These are phyloP conservation scores for Andrographis paniculata DNA, from an alignment of 305 asterid species.

Conservation along the genomic window DNA sequence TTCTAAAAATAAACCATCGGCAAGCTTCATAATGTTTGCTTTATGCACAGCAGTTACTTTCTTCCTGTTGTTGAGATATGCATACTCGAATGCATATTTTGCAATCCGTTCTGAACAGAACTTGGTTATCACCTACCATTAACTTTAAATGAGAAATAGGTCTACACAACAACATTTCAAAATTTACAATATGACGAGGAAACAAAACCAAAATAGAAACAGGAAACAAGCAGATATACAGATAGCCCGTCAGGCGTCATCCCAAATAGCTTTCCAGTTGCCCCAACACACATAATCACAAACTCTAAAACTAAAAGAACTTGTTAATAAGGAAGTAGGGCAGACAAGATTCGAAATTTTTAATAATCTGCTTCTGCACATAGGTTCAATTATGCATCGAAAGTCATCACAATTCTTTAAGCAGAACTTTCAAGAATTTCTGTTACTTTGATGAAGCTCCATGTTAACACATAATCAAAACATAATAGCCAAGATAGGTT, in stretches of 20 bases:
- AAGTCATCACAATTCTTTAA: background rate
- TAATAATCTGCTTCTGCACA: background rate
- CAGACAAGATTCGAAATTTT: background rate
- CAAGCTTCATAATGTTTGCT: constrained; percentile 99
- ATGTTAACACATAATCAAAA: background rate
- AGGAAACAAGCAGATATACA: background rate
- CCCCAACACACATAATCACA: background rate
- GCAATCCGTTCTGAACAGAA: constrained; percentile 98
- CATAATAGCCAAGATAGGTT: background rate
- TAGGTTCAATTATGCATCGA: background rate
- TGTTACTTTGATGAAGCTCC: constrained; percentile 1
- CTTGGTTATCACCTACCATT: constrained; percentile 85
- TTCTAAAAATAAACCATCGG: constrained; percentile 92
- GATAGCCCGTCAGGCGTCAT: background rate
- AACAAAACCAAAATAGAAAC: background rate
- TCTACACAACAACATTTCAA: background rate
- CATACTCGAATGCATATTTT: constrained; percentile 93
- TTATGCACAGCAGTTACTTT: constrained; percentile 96
- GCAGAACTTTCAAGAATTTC: background rate
- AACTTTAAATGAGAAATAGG: constrained; percentile 26
- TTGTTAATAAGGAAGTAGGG: background rate
- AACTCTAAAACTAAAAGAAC: background rate
- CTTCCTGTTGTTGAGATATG: constrained; percentile 95
- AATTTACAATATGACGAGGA: constrained; percentile 6
- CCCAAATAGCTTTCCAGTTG: background rate